These are phyloP conservation scores for Lactarius evosmus DNA, from an alignment of 768 basidiomycete genomes.

Conservation along the genomic window DNA sequence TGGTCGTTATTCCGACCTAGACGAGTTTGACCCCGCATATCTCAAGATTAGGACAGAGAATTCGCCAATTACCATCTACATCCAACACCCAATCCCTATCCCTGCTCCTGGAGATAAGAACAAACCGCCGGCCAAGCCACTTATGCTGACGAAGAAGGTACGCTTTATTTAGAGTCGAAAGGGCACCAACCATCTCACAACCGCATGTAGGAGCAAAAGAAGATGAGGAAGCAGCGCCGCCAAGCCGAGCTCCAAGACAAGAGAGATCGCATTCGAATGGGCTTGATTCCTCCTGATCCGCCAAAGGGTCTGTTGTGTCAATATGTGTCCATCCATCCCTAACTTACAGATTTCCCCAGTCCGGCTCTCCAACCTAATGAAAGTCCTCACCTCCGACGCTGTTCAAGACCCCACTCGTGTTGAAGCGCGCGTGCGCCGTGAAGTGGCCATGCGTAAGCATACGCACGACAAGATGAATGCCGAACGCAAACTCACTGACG, in stretches of 20 bases:
- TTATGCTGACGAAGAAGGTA: conserved; percentile 92
- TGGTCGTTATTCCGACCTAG: conserved; percentile 76
- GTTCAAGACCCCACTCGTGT: conserved; percentile 97
- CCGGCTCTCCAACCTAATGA: conserved; percentile 93
- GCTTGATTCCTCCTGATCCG: conserved; percentile 88
- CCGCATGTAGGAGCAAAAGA: conserved; percentile 76
- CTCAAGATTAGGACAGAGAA: conserved; percentile 62
- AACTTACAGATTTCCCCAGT: conserved; percentile 46
- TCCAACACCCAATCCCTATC: conserved; percentile 97
- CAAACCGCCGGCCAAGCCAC: conserved; percentile 69
- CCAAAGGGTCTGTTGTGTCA: conserved; percentile 71
- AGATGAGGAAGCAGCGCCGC: conserved; percentile 87
- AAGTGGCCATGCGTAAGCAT: conserved; percentile 87
- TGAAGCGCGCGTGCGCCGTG: conserved; percentile 90
- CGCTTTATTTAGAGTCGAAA: conserved; percentile 1
- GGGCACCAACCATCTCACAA: conserved; percentile 4
- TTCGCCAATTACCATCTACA: conserved; percentile 83
- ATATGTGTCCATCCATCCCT: not conserved
- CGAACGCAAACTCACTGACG: conserved; percentile 88
- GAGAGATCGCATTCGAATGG: conserved; percentile 93
- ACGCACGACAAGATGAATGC: conserved; percentile 92
- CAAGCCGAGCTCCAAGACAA: conserved; percentile 91
- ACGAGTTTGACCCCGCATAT: conserved; percentile 45
- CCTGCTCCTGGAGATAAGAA: conserved; percentile 87
- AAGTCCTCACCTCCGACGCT: conserved; percentile 93